These are phyloP conservation scores for Cyberlindnera euphorbiae DNA, from an alignment of 805 yeast species.

Conservation along the genomic window DNA sequence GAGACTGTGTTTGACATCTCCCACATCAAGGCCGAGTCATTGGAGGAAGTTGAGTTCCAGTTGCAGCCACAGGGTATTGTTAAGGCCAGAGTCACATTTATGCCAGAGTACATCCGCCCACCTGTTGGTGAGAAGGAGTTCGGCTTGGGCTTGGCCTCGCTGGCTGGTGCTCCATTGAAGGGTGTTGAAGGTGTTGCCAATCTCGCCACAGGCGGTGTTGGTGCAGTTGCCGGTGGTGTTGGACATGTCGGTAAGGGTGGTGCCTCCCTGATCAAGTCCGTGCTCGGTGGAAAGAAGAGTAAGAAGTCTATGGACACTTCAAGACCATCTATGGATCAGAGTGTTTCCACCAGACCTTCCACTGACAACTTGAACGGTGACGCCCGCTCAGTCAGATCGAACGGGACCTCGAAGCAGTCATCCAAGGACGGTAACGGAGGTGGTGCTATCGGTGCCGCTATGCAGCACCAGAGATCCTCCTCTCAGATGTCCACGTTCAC, in stretches of 20 bases:
- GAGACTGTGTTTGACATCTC: slow-evolving; percentile 44
- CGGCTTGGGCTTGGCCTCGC: slow-evolving; percentile 35
- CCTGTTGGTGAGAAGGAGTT: slow-evolving; percentile 38
- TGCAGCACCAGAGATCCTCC: slow-evolving; percentile 16
- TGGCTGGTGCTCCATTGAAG: slow-evolving; percentile 44
- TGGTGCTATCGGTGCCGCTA: slow-evolving; percentile 10
- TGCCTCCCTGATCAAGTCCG: slow-evolving; percentile 34
- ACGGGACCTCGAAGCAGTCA: no score
- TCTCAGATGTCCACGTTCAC: slow-evolving; percentile 23
- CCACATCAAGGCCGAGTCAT: slow-evolving; percentile 39
- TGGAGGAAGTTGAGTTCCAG: slow-evolving; percentile 42
- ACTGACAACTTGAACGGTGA: slow-evolving; percentile 7
- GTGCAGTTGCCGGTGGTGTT: slow-evolving; percentile 42
- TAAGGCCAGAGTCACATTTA: slow-evolving; percentile 48
- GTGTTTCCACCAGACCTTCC: slow-evolving; percentile 6
- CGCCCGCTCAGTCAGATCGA: slow-evolving; percentile 6
- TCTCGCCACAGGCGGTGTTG: slow-evolving; percentile 38
- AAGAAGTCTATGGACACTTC: slow-evolving; percentile 29
- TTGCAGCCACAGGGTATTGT: slow-evolving; percentile 64
- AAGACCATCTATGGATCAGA: slow-evolving; percentile 27
- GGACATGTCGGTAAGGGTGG: slow-evolving; percentile 43
- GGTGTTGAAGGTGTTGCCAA: slow-evolving; percentile 39
- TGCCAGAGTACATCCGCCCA: slow-evolving; percentile 68
- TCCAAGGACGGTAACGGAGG: background rate
- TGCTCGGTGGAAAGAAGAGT: slow-evolving; percentile 28